Conservation (phyloP, 2,329 filamentous ascomycete genomes). For the Podosphaera fusca region DNA sequence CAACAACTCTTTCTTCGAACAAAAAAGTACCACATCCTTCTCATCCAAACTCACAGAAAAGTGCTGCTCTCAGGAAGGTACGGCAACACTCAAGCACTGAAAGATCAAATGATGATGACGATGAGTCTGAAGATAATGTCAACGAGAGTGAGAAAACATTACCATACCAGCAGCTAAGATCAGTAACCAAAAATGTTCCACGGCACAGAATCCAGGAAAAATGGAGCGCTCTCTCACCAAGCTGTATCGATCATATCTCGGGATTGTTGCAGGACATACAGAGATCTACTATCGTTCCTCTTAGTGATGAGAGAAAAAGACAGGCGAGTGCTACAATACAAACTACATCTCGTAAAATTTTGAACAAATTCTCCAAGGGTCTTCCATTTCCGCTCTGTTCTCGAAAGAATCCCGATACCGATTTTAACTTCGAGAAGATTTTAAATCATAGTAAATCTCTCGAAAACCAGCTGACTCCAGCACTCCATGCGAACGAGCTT, state of each 20-base stretch:
- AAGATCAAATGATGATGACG: conserved; percentile 1
- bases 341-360: conserved; percentile 29
- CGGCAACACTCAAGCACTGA: background rate
- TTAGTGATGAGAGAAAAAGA: conserved; percentile 23
- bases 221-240: conserved; percentile 34
- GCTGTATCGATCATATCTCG: conserved; percentile 31
- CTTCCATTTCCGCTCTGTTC: conserved; percentile 42
- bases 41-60: background rate
- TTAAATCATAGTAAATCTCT: conserved; percentile 32
- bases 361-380: conserved; percentile 32
- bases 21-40: background rate
- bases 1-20: conserved; percentile 2
- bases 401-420: conserved; percentile 26
- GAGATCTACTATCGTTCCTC: conserved; percentile 35
- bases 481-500: conserved; percentile 37
- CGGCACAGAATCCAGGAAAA: conserved; percentile 42
- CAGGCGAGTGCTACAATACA: conserved; percentile 28
- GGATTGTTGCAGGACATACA: conserved; percentile 34
- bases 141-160: background rate
- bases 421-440: conserved; percentile 43
- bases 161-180: conserved; percentile 26
- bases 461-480: conserved; percentile 35
- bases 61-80: background rate
- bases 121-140: conserved; percentile 3
- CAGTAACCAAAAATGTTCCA: conserved; percentile 30